Evolutionary conservation across 2,329 filamentous ascomycete species (phyloP), one percentile per base, ranked within the genome.

Genomic region (Sarocladium strictum): DNA sequence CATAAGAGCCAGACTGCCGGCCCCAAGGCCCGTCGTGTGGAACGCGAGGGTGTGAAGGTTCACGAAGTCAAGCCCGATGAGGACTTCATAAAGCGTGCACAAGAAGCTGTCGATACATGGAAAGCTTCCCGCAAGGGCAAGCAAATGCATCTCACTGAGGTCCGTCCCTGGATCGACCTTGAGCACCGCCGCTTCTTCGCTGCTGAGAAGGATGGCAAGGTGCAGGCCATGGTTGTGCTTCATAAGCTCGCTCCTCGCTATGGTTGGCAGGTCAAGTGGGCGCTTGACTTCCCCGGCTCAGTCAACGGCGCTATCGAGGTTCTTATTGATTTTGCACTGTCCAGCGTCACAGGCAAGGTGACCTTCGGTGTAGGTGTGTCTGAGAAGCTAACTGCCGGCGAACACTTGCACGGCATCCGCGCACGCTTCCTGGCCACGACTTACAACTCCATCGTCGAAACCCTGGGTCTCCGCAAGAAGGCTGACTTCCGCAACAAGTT

Each of bases 191-290:
- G 90, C 59, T 97, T 96, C 75, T 89, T 92, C 65, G 88, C 90
- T 63, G 87, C 90, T 10, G 79, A 86, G 60, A 88, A 88, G 64
- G 80, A 89, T 15, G 88, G 88, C 58, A 82, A 79, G 57, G 83
- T 97, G 55, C 79, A 79, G 40, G 86, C 87, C 32, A 80, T 97
- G 56, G 86, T 93, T n/a, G 85, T 93, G 9, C 76, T 97, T 63
- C 88, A 89, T 53, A 88, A 90, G 68, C 82, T 97, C 26, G 83
- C 87, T 3, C 89, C 90, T 2, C 77, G 82, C 33, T 83, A 95
- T 67, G 92, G 92, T 54, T 95, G 90, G 84, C 92, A 97, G 74
- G 86, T 96, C 67, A 97, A 97, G 75, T 96, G 94, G 76, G 89
- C 88, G n/a, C 83, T 97, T 54, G 90, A 97, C 70, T 96, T 97